Conservation (phyloP, 768 basidiomycete genomes). For the Tulasnella sp. region DNA sequence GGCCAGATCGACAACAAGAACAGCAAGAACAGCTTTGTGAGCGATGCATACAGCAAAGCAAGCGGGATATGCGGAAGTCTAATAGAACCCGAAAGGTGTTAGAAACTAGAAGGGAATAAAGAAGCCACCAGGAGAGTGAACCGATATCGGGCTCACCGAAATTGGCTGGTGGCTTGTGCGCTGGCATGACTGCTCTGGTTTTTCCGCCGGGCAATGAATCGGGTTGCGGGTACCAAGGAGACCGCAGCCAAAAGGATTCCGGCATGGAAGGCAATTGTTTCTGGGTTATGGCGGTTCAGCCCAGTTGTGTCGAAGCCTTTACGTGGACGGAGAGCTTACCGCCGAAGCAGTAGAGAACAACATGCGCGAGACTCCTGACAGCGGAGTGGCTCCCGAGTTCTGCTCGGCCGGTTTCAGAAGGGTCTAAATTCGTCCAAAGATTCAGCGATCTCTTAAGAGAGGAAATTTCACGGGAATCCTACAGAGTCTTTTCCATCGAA, state of each 20-base stretch:
- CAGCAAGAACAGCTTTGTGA: conserved; percentile 76
- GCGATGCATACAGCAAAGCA: conserved; percentile 70
- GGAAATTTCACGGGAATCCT: background rate
- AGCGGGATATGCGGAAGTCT: conserved; percentile 68
- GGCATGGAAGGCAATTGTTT: conserved; percentile 62
- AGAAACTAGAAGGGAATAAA: background rate
- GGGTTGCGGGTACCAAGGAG: conserved; percentile 35
- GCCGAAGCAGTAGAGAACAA: background rate
- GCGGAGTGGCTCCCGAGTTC: background rate
- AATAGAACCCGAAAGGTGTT: background rate
- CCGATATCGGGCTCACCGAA: background rate
- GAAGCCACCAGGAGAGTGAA: too few species aligned
- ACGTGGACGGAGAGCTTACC: background rate
- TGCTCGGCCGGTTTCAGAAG: background rate
- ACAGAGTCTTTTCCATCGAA: background rate
- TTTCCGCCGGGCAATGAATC: conserved; percentile 22
- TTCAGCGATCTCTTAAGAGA: background rate
- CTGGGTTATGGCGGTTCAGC: conserved; percentile 26
- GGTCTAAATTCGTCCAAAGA: background rate
- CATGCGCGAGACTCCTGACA: background rate
- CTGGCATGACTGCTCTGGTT: background rate
- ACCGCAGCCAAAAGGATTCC: conserved; percentile 52
- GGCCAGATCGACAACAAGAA: conserved; percentile 73
- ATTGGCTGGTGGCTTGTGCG: background rate
- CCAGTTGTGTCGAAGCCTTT: too few species aligned